Evolutionary conservation across 1,284 basidiomycete genomes (phyloP).

Genomic region (Apiotrichum akiyoshidainum): DNA sequence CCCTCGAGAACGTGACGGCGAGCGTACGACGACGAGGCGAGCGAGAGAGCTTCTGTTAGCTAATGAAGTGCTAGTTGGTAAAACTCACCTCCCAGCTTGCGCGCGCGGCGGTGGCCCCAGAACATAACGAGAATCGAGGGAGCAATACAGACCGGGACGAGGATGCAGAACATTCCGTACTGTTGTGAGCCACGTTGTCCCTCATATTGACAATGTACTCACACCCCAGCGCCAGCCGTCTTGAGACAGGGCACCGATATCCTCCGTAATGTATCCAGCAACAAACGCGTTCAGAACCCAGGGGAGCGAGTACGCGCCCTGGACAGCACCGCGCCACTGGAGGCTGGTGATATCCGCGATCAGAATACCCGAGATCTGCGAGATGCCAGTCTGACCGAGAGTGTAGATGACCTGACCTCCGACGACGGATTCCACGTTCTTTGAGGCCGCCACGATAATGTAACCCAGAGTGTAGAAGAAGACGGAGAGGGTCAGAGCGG

Average conservation of each 20-base stretch:
- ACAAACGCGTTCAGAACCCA: conserved; percentile 54
- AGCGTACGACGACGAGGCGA: conserved; percentile 35
- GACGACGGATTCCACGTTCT: conserved; percentile 33
- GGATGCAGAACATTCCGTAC: conserved; percentile 50
- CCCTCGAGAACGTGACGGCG: conserved; percentile 8
- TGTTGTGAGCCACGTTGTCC: background rate
- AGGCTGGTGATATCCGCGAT: conserved; percentile 68
- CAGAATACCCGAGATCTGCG: conserved; percentile 16
- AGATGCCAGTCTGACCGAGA: conserved; percentile 37
- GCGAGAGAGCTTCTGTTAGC: background rate
- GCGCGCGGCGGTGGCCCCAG: conserved; percentile 7
- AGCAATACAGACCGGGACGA: conserved; percentile 35
- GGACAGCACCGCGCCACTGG: conserved; percentile 69
- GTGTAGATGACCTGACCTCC: conserved; percentile 40
- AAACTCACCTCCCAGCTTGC: conserved; percentile 12
- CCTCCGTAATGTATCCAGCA: conserved; percentile 55
- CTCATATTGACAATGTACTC: background rate
- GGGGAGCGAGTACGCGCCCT: conserved; percentile 63
- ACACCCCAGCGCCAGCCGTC: conserved; percentile 56
- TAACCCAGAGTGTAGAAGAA: conserved; percentile 40
- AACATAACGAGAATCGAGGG: conserved; percentile 31
- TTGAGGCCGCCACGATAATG: conserved; percentile 31
- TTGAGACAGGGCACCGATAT: conserved; percentile 52
- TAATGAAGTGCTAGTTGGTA: too few species aligned
- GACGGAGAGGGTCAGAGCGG: conserved; percentile 17